Evolutionary conservation across 768 basidiomycete species (phyloP), one percentile per base, ranked within the genome.

Genomic region (Stropharia rugosoannulata): DNA sequence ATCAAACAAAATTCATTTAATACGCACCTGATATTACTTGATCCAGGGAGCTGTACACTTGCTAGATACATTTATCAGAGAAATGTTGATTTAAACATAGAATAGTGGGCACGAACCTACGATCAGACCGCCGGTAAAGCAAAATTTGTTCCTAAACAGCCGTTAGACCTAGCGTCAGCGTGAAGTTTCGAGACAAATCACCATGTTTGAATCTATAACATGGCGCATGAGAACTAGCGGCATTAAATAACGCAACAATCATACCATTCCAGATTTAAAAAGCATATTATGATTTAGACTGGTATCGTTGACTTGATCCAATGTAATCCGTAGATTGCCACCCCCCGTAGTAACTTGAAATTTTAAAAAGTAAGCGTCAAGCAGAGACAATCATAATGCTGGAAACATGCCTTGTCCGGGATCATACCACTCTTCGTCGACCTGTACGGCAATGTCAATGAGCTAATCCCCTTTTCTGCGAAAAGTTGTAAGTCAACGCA

Each of bases 401-500:
- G 16, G 45, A 10, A 40, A 58, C 63, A 9, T 47, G 74, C 73
- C 73, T 67, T 70, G 80, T 64, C 74, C 66, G 16, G 87, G 90
- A 62, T 82, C 80, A 69, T 93, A 93, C 90, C 90, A 92, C 68
- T 92, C 90, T 63, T 90, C 64, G 67, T 91, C 86, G 59, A 75
- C 82, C 55, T 76, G 41, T 11, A 9, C 8, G 29, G 13, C 1
- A 47, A 36, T 22, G 43, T 13, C 27, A 12, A 22, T 22, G 22
- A 22, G 22, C 22, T 2, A 22, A 1, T 22, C 22, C 22, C 22
- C 22, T 22, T 22, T 22, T 22, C 22, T 22, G 22, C 22, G 4
- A 22, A 22, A 32, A 11, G 10, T 4, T 27, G 6, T 2, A 12
- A 25, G 45, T 13, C 3, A 0, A 77, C 84, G 66, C 49, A 73